These are phyloP conservation scores for Secale cereale DNA, from an alignment of 176 grass and related monocot species.

Conservation along the genomic window DNA sequence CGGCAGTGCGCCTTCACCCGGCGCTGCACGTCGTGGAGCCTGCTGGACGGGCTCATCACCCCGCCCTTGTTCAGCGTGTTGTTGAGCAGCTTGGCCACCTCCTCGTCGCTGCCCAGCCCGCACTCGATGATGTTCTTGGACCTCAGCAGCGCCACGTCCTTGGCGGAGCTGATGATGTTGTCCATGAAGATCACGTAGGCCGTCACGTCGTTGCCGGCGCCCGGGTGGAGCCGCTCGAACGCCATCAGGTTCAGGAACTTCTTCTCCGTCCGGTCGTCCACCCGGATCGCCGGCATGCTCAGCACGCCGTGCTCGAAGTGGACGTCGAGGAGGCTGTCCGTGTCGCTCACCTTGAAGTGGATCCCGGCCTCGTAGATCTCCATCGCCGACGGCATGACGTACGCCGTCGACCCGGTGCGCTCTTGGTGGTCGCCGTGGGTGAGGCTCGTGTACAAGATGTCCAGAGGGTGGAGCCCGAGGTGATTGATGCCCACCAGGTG, in stretches of 20 bases:
- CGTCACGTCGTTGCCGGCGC: slow-evolving; percentile 32
- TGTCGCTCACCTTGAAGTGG: slow-evolving; percentile 34
- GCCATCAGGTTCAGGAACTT: slow-evolving; percentile 61
- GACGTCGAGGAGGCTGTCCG: slow-evolving; percentile 14
- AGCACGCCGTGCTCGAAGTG: slow-evolving; percentile 33
- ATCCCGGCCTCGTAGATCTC: slow-evolving; percentile 56
- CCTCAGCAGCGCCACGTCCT: slow-evolving; percentile 49
- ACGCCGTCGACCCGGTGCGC: background rate
- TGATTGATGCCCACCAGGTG: background rate
- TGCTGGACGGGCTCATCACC: background rate
- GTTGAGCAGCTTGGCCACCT: slow-evolving; percentile 22
- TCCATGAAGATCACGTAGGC: slow-evolving; percentile 63
- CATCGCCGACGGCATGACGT: slow-evolving; percentile 11
- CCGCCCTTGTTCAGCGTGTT: background rate
- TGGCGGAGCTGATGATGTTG: slow-evolving; percentile 40
- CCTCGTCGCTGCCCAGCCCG: background rate
- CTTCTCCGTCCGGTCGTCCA: slow-evolving; percentile 35
- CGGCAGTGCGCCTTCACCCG: background rate
- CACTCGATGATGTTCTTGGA: slow-evolving; percentile 13
- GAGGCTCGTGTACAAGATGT: background rate
- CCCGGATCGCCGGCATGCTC: slow-evolving; percentile 8
- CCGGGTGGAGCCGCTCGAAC: slow-evolving; percentile 41
- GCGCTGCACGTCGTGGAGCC: background rate
- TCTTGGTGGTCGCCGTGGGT: background rate
- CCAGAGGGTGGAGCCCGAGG: background rate